Percentiles rank a stretch among this genome's conserved stretches.
Evolutionary conservation across 2,329 filamentous ascomycete species (phyloP).

Genomic region (Ophiostoma novo-ulmi): DNA sequence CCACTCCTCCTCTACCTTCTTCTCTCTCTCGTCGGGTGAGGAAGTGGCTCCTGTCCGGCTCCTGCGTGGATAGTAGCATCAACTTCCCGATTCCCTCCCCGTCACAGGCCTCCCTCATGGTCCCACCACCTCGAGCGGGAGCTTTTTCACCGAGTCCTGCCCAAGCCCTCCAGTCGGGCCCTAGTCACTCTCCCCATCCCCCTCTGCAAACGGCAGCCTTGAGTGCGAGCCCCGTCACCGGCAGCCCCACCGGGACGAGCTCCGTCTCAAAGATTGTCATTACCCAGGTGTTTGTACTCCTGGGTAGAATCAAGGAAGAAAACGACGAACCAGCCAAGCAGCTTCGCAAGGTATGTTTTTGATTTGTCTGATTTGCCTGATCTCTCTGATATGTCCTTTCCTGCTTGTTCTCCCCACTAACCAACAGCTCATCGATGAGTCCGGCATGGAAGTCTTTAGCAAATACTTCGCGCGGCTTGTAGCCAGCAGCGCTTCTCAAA

Average conservation of each 20-base stretch:
- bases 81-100: slow-evolving; percentile 23
- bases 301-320: slow-evolving; percentile 93
- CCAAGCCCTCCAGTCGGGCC: slow-evolving; percentile 53
- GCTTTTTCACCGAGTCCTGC: slow-evolving; percentile 59
- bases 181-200: slow-evolving; percentile 52
- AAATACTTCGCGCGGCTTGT: slow-evolving; percentile 94
- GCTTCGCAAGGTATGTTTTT: slow-evolving; percentile 70
- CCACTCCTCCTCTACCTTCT: slow-evolving; percentile 13
- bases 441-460: slow-evolving; percentile 98
- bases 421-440: slow-evolving; percentile 81
- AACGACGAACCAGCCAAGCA: slow-evolving; percentile 79
- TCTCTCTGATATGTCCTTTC: no score
- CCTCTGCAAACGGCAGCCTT: slow-evolving; percentile 50
- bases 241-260: slow-evolving; percentile 57
- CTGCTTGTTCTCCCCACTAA: background rate
- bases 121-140: slow-evolving; percentile 58
- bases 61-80: slow-evolving; percentile 27
- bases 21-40: slow-evolving; percentile 27
- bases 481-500: slow-evolving; percentile 81
- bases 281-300: slow-evolving; percentile 87
- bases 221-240: slow-evolving; percentile 57
- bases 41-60: slow-evolving; percentile 29
- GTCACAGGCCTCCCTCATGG: slow-evolving; percentile 41
- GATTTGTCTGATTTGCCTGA: no score
- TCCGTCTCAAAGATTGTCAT: slow-evolving; percentile 88